Evolutionary conservation across 805 yeast genomes (phyloP).

Genomic region (Kuraishia hungarica): DNA sequence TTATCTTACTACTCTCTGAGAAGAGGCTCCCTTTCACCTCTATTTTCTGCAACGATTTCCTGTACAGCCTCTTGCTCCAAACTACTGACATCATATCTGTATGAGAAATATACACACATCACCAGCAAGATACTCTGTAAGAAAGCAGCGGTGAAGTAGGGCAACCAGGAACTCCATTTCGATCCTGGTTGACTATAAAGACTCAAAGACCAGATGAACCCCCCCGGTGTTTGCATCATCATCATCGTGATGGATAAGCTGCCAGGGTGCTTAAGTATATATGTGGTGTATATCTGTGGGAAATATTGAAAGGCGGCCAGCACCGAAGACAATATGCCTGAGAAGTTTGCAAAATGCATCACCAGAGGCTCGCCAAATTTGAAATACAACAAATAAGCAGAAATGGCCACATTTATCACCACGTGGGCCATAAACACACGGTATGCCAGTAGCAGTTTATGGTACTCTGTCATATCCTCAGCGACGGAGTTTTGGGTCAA

Average conservation of each 20-base stretch:
- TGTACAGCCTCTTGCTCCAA: constrained; percentile 14
- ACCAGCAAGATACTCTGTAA: constrained; percentile 53
- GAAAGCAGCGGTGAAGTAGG: constrained; percentile 63
- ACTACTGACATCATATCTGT: constrained; percentile 10
- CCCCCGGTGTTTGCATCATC: constrained; percentile 87
- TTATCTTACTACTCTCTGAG: neutral
- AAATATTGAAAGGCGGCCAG: constrained; percentile 65
- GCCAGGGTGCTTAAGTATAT: constrained; percentile 64
- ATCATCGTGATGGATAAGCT: constrained; percentile 73
- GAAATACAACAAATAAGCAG: constrained; percentile 19
- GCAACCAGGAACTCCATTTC: constrained; percentile 82
- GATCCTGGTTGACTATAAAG: constrained; percentile 66
- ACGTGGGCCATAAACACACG: constrained; percentile 30
- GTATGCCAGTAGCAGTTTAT: constrained; percentile 30
- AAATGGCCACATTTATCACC: constrained; percentile 22
- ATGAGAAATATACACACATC: constrained; percentile 50
- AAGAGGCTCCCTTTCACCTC: neutral
- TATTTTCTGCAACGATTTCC: constrained; percentile 10
- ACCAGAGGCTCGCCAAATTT: constrained; percentile 14
- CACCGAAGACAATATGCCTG: constrained; percentile 59
- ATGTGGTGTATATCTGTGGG: constrained; percentile 75
- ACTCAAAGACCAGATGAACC: constrained; percentile 70
- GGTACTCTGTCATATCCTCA: constrained; percentile 37
- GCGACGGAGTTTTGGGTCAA: constrained; percentile 36
- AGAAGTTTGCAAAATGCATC: constrained; percentile 37